Base-by-base conservation (phyloP, 768 basidiomycete genomes). In the Boletus sp. region DNA sequence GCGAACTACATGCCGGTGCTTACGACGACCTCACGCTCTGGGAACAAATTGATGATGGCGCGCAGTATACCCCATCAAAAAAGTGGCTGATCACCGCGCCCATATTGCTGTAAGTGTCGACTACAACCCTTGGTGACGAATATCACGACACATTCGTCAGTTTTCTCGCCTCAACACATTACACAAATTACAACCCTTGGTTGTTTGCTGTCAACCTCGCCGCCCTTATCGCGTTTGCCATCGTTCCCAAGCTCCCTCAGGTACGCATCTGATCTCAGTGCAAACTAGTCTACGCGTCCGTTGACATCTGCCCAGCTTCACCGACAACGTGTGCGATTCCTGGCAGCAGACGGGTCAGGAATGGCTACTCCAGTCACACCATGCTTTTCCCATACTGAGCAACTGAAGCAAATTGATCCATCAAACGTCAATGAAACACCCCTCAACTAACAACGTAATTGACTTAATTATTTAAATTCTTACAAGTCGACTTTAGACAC, bases 41-140 rank as follows among this genome's bases (percentile, higher is more conserved):
- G 97, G 97, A 99, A 68, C 97, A 99, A 78, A 99, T 99, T 47
- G 97, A 99, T 71, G 89, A 91, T 47, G 97, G 97, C 37, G 97
- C 95, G 1, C 97, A 98, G 66, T 97, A 98, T 72, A 99, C 97
- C 6, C 97, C 97, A 1, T 87, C 97, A 6, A 97, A 93, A 77
- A 99, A 99, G 70, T 98, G 94, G 93, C 77, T 99, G 29, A 81
- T 97, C 55, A 84, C 83, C 50, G 85, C 94, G 8, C 97, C 97
- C 0, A 87, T 98, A 60, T 79, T 80, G 35, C 77, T 99, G 97
- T 98, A 64, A 68, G 93, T 75, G 8, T 43, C 15, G 2, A 8
- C 51, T 35, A 44, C 42, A 53, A 39, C 49, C 32, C 10, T 25
- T 11, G 30, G 33, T 33, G 15, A 41, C 42, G 11, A 27, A 9